Percentiles rank a stretch among this genome's conserved stretches.
These are phyloP conservation scores for Chaetothyriales sp. DNA, from an alignment of 2,329 filamentous ascomycete species.

Conservation along the genomic window DNA sequence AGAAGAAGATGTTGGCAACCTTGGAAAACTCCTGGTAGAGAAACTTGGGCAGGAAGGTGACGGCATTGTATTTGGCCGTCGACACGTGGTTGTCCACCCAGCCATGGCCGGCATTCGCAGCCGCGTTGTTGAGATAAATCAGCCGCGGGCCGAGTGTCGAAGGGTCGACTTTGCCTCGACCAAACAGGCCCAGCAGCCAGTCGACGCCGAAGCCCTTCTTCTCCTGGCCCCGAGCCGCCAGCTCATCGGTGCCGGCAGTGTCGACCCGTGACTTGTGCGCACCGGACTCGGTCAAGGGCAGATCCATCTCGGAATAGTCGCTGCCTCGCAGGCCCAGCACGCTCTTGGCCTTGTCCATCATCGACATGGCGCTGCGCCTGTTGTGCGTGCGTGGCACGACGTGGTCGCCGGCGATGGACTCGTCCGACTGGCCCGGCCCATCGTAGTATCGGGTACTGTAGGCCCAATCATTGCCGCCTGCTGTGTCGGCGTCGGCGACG, in stretches of 20 bases:
- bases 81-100: constrained; percentile 96
- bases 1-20: constrained; percentile 98
- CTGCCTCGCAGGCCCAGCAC: constrained; percentile 69
- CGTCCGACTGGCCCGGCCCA: constrained; percentile 46
- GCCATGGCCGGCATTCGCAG: constrained; percentile 76
- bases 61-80: constrained; percentile 90
- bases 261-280: constrained; percentile 37
- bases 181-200: constrained; percentile 69
- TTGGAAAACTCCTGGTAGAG: constrained; percentile 97
- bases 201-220: constrained; percentile 52
- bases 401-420: constrained; percentile 36
- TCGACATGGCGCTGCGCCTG: constrained; percentile 73
- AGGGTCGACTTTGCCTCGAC: constrained; percentile 69
- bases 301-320: constrained; percentile 93
- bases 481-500: too few species aligned
- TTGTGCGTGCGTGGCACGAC: constrained; percentile 40
- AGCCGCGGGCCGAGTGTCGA: constrained; percentile 81
- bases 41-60: constrained; percentile 93
- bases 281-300: constrained; percentile 69
- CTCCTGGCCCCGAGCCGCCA: constrained; percentile 29
- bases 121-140: constrained; percentile 92
- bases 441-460: constrained; percentile 59
- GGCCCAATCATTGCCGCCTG: constrained; percentile 58
- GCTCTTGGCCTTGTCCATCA: constrained; percentile 78
- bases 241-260: constrained; percentile 29